phyloP scores from a whole-genome alignment of 2,329 filamentous ascomycete species.

The Talaromyces pinophilus region DNA sequence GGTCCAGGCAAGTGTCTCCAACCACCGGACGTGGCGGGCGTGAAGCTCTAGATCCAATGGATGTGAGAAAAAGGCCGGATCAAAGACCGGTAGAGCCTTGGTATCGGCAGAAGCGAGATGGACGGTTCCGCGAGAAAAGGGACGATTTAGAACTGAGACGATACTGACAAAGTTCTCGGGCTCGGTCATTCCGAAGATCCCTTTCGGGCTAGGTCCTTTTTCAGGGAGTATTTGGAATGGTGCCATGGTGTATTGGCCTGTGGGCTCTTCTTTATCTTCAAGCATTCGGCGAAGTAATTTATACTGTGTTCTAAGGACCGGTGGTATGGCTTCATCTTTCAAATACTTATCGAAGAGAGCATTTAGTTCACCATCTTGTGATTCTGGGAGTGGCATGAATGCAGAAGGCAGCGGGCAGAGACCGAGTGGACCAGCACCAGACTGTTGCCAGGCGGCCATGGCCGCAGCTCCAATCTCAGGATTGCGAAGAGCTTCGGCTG shows the following conservation, averaged over 20 bases:
- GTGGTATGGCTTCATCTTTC: not conserved
- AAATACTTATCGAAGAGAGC: not conserved
- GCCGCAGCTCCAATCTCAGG: not conserved
- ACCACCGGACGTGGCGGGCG: not conserved
- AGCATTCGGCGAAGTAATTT: not conserved
- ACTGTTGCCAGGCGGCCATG: conserved; percentile 19
- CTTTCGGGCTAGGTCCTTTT: not conserved
- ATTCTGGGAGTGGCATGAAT: conserved; percentile 15
- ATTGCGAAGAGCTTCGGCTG: not conserved
- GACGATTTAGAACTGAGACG: conserved; percentile 32
- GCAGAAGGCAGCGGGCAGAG: conserved; percentile 13
- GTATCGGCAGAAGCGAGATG: conserved; percentile 45
- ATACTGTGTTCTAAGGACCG: not conserved
- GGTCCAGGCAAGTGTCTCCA: not conserved
- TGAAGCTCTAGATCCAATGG: conserved; percentile 43
- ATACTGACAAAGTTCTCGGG: conserved; percentile 33
- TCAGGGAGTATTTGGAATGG: not conserved
- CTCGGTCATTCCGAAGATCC: conserved; percentile 23
- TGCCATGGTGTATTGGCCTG: not conserved
- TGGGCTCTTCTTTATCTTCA: not conserved
- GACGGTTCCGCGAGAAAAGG: conserved; percentile 36
- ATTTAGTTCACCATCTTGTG: not conserved
- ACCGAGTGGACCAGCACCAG: conserved; percentile 16
- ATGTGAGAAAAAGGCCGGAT: conserved; percentile 48
- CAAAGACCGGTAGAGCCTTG: conserved; percentile 40